These are phyloP conservation scores for Solanum sejunctum DNA, from an alignment of 257 asterid genomes.

Conservation along the genomic window DNA sequence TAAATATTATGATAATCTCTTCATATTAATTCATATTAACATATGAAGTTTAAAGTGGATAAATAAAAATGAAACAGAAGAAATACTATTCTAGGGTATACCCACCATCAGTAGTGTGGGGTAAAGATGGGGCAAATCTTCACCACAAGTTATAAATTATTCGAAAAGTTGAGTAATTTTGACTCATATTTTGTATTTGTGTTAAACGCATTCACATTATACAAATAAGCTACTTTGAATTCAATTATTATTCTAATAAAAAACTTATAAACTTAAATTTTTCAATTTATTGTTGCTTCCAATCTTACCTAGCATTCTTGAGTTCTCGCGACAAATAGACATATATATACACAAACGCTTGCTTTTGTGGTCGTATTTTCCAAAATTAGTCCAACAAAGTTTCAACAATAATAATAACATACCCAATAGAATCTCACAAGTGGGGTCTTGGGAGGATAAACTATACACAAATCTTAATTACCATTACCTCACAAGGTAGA, in stretches of 20 bases:
- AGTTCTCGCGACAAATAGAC: too few species aligned
- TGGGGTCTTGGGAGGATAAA: rapidly evolving
- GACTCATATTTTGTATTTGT: neutral
- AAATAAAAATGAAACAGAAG: too few species aligned
- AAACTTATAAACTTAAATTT: neutral
- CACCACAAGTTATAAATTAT: neutral
- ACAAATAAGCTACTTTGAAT: neutral
- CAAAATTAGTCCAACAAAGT: neutral
- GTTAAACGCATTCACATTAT: neutral
- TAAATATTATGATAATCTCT: too few species aligned
- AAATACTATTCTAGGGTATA: neutral
- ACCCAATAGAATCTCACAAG: too few species aligned
- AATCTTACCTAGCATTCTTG: too few species aligned
- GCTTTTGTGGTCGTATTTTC: neutral
- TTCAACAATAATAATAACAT: neutral
- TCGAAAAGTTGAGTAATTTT: neutral
- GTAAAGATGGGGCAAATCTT: neutral
- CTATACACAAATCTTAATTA: too few species aligned
- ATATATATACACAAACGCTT: neutral
- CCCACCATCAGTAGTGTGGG: neutral
- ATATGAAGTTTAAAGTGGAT: too few species aligned
- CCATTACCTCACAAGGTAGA: too few species aligned
- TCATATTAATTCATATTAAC: too few species aligned
- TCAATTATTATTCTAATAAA: neutral
- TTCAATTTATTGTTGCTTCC: neutral